These are phyloP conservation scores for Hymenoscyphus fructigenus DNA, from an alignment of 2,329 filamentous ascomycete genomes.

Conservation along the genomic window DNA sequence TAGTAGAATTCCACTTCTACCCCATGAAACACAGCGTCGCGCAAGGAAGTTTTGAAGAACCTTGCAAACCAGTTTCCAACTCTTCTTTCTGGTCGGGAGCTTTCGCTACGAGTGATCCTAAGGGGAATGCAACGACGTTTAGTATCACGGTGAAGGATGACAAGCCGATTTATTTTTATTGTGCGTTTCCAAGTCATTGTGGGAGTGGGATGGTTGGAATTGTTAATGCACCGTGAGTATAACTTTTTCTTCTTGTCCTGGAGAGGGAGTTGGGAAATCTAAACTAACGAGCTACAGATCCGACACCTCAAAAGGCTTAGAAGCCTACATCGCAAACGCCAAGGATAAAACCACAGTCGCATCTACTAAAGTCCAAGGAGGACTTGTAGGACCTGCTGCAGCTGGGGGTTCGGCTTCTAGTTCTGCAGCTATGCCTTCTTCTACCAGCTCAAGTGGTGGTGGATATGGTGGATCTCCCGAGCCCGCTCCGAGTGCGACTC, in stretches of 20 bases:
- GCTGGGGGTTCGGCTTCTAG: not conserved
- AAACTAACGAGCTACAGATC: not conserved
- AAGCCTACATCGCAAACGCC: slow-evolving; percentile 6
- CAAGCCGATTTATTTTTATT: slow-evolving; percentile 46
- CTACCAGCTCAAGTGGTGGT: not conserved
- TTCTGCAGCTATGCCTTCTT: not conserved
- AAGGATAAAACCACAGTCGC: slow-evolving; percentile 5
- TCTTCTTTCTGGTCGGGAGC: slow-evolving; percentile 32
- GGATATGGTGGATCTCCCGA: not conserved
- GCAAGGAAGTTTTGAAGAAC: slow-evolving; percentile 37
- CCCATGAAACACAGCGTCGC: slow-evolving; percentile 51
- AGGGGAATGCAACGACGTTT: slow-evolving; percentile 39
- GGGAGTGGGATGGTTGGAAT: slow-evolving; percentile 45
- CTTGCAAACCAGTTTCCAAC: slow-evolving; percentile 35
- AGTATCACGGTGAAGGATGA: slow-evolving; percentile 42
- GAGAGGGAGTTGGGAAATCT: not conserved
- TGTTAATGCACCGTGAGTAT: slow-evolving; percentile 41
- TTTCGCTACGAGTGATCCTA: slow-evolving; percentile 19
- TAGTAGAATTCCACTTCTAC: slow-evolving; percentile 56
- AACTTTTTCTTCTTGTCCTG: not conserved
- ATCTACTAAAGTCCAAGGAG: slow-evolving; percentile 12
- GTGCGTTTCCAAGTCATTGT: slow-evolving; percentile 41
- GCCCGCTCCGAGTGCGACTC: not conserved
- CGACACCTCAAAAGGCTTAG: slow-evolving; percentile 4
- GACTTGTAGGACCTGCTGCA: not conserved